Evolutionary conservation across 176 grass and related monocot species (phyloP).

Genomic region (Oryza longistaminata): DNA sequence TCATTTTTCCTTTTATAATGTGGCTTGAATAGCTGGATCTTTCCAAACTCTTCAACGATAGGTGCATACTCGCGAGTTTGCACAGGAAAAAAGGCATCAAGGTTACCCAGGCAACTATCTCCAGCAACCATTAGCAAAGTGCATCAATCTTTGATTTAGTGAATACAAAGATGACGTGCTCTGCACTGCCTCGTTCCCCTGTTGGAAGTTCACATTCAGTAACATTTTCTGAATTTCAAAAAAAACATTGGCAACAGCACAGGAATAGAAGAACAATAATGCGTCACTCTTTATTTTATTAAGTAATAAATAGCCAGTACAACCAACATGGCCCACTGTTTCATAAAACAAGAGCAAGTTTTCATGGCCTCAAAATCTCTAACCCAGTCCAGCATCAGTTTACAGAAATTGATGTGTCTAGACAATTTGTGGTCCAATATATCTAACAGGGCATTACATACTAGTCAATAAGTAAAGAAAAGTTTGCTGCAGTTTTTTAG

Average conservation of each 20-base stretch:
- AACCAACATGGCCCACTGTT: not conserved
- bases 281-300: not conserved
- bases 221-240: not conserved
- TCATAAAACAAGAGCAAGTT: not conserved
- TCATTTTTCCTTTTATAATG: constrained; percentile 64
- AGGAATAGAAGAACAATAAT: not conserved
- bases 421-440: not conserved
- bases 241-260: not conserved
- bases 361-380: not conserved
- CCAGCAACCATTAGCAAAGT: constrained; percentile 71
- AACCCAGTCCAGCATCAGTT: not conserved
- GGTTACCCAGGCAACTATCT: constrained; percentile 76
- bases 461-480: not conserved
- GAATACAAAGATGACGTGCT: constrained; percentile 50
- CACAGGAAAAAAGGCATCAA: constrained; percentile 77
- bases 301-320: not conserved
- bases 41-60: constrained; percentile 73
- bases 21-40: constrained; percentile 72
- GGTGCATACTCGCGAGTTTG: constrained; percentile 74
- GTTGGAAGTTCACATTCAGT: not conserved
- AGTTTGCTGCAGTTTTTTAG: not conserved
- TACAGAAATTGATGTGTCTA: not conserved
- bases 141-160: constrained; percentile 61
- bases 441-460: not conserved
- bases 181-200: not conserved